phyloP scores from a whole-genome alignment of 805 yeast genomes.

The Debaryomyces hansenii region DNA sequence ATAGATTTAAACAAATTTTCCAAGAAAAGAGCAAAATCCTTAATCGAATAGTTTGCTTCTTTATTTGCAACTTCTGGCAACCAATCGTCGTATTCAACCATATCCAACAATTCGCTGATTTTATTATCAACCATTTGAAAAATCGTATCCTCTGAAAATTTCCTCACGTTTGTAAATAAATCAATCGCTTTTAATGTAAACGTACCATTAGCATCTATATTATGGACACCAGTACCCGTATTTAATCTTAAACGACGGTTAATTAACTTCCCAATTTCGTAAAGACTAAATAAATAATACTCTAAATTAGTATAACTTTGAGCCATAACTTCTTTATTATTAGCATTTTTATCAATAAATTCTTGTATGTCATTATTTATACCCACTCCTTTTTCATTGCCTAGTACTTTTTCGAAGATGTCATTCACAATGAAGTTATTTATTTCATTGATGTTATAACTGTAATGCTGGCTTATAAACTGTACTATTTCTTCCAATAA shows the following conservation, averaged over 20 bases:
- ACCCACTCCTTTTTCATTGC: conserved; percentile 45
- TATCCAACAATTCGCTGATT: conserved; percentile 75
- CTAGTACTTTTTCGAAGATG: conserved; percentile 66
- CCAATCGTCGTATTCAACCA: conserved; percentile 85
- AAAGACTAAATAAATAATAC: conserved; percentile 75
- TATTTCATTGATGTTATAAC: conserved; percentile 59
- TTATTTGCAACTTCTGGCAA: conserved; percentile 45
- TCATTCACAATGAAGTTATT: conserved; percentile 59
- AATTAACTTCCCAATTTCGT: conserved; percentile 57
- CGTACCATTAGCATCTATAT: conserved; percentile 39
- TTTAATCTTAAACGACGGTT: conserved; percentile 35
- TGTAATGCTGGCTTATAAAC: conserved; percentile 66
- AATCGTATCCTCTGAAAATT: conserved; percentile 74
- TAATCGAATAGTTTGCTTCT: conserved; percentile 72
- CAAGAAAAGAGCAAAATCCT: conserved; percentile 82
- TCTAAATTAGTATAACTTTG: conserved; percentile 88
- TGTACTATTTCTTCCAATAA: conserved; percentile 62
- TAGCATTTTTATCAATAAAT: conserved; percentile 59
- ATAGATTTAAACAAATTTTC: conserved; percentile 85
- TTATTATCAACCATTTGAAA: conserved; percentile 81
- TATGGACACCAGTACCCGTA: conserved; percentile 40
- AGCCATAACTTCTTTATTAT: conserved; percentile 85
- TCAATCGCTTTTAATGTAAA: conserved; percentile 50
- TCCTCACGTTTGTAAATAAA: conserved; percentile 58
- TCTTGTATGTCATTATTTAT: conserved; percentile 62